These are phyloP conservation scores for Leishmania braziliensis DNA, from an alignment of 208 protist species.

Conservation along the genomic window DNA sequence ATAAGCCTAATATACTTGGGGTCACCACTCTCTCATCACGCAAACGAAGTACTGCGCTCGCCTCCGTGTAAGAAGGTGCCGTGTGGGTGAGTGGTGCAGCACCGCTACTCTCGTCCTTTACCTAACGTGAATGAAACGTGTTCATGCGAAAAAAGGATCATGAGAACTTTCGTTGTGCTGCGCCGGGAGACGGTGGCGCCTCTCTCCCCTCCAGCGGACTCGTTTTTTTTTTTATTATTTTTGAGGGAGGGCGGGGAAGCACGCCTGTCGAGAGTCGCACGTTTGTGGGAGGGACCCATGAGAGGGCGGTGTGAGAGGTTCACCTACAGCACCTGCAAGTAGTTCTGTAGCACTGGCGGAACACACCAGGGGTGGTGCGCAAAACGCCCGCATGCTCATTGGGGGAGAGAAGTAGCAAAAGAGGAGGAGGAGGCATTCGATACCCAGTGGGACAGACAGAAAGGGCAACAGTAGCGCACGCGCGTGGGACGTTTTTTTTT, in stretches of 20 bases:
- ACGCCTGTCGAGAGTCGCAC: background rate
- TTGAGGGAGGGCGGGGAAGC: background rate
- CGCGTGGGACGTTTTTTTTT: background rate
- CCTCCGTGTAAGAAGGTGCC: background rate
- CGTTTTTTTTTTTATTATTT: background rate
- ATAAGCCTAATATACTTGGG: background rate
- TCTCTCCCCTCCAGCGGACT: background rate
- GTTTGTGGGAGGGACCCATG: background rate
- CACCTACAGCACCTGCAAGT: background rate
- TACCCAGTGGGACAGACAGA: background rate
- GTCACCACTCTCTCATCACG: background rate
- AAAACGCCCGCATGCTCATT: background rate
- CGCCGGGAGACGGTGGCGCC: background rate
- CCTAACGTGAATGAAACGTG: background rate
- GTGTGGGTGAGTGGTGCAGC: background rate
- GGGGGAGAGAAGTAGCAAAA: background rate
- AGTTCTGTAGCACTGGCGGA: background rate
- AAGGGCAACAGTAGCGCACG: background rate
- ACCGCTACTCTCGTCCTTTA: background rate
- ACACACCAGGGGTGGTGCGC: background rate
- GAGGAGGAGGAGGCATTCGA: background rate
- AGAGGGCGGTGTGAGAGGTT: background rate
- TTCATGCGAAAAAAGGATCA: background rate
- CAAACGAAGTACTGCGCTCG: too few species aligned
- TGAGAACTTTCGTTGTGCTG: background rate